These are phyloP conservation scores for Plantago ovata DNA, from an alignment of 257 asterid genomes.

Conservation along the genomic window DNA sequence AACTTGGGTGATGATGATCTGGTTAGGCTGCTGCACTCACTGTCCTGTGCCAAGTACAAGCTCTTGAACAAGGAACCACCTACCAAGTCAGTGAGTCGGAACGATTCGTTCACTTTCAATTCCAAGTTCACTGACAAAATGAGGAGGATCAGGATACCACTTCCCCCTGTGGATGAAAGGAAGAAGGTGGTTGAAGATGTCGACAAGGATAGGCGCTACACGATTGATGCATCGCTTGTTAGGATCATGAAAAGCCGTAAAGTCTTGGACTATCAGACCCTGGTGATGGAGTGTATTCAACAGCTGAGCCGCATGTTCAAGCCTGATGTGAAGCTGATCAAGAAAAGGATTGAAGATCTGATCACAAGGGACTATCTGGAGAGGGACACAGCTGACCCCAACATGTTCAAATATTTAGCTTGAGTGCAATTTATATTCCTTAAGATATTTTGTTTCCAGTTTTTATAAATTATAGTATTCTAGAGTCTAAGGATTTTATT, in stretches of 20 bases:
- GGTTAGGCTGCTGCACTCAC: conserved; percentile 88
- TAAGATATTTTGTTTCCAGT: too few relatives aligned
- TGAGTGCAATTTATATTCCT: too few relatives aligned
- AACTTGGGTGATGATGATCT: conserved; percentile 91
- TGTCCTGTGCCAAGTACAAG: conserved; percentile 90
- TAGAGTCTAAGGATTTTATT: too few relatives aligned
- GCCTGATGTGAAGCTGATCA: conserved; percentile 10
- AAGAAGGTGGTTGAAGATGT: too few relatives aligned
- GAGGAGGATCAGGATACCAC: conserved; percentile 87
- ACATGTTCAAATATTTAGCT: not conserved
- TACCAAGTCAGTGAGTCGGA: conserved; percentile 67
- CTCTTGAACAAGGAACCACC: conserved; percentile 84
- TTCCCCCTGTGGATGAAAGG: conserved; percentile 24
- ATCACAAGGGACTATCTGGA: conserved; percentile 4
- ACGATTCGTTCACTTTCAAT: conserved; percentile 81
- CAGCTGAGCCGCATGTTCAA: conserved; percentile 24
- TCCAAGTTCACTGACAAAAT: conserved; percentile 87
- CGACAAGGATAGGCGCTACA: conserved; percentile 14
- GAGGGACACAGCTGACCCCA: conserved; percentile 6
- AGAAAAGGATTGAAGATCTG: conserved; percentile 13
- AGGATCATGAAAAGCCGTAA: conserved; percentile 27
- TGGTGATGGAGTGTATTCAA: conserved; percentile 27
- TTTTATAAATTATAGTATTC: too few relatives aligned
- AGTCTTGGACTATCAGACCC: conserved; percentile 22
- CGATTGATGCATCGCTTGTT: conserved; percentile 24